phyloP scores from a whole-genome alignment of 2,329 filamentous ascomycete species.

The Fonsecaea pedrosoi region DNA sequence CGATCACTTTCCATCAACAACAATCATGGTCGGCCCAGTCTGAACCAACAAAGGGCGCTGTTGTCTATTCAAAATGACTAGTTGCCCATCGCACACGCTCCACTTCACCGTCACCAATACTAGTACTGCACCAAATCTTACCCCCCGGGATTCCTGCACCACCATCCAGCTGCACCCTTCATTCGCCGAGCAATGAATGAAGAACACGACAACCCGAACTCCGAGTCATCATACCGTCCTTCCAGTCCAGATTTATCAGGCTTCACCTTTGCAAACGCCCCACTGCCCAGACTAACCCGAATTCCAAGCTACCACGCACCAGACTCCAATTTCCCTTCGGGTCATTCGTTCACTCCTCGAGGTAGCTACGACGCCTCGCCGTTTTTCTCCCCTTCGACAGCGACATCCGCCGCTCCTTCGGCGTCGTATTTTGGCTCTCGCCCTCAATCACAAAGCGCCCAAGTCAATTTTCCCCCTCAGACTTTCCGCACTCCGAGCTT shows the following conservation, averaged over 20 bases:
- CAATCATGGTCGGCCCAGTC: not conserved
- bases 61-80: conserved; percentile 18
- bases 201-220: conserved; percentile 31
- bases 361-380: conserved; percentile 55
- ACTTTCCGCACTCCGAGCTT: conserved; percentile 28
- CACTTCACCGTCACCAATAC: conserved; percentile 13
- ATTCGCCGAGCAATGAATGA: conserved; percentile 37
- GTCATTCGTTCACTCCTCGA: conserved; percentile 46
- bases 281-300: conserved; percentile 44
- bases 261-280: conserved; percentile 45
- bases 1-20: not conserved
- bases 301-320: conserved; percentile 43
- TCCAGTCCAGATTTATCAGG: conserved; percentile 60
- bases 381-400: conserved; percentile 50
- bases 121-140: conserved; percentile 10
- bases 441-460: conserved; percentile 14
- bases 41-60: not conserved
- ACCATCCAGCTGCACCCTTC: conserved; percentile 19
- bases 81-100: conserved; percentile 11
- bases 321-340: conserved; percentile 41
- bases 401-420: conserved; percentile 36
- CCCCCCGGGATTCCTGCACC: conserved; percentile 22
- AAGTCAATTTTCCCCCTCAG: conserved; percentile 23
- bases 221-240: conserved; percentile 49
- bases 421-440: conserved; percentile 38